Evolutionary conservation across 2,329 filamentous ascomycete species (phyloP), one percentile per base, ranked within the genome.

Genomic region (Cyphellophora europaea): DNA sequence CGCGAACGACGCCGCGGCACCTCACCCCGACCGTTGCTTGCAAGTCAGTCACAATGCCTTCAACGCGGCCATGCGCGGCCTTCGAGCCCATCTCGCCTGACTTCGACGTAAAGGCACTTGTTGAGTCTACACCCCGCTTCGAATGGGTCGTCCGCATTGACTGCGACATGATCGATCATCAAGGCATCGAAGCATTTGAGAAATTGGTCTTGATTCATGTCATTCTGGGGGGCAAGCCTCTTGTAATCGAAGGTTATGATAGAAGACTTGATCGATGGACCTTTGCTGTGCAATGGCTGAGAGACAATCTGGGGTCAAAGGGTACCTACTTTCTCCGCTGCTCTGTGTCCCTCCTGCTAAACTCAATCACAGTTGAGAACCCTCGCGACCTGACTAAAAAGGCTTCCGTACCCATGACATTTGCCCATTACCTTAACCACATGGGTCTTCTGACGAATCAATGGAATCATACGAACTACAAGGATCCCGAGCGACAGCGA

Each of bases 51-150:
- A 71, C 52, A 17, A 94, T 94, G 87, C 82, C 84, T 36, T 71
- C 81, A 11, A 67, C 80, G 39, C 78, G 88, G 50, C 85, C 85
- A 1, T 80, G 86, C 53, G 86, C 87, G 11, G 85, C 87, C 33
- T 96, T 96, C 58, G 86, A 93, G 57, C 88, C 89, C 1, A 83
- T 96, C 30, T 75, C 87, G 0, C 88, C 88, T 0, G 77, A 89
- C 52, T 75, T 96, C 38, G 81, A 96, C 53, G 67, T 96, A 11
- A 65, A 75, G 25, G 62, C 65, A 1, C 67, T 96, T 2, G 84
- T 96, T 11, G 79, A 91, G 38, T 71, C 72, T 6, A 83, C 81
- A 0, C 70, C 79, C 2, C 94, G 93, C 53, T 93, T 98, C 52
- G 77, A 87, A 58, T 91, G 82, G 74, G 88, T 82, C 5, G 74